Base-by-base conservation (phyloP, 1,284 basidiomycete genomes). In the Cutaneotrichosporon mucoides region DNA sequence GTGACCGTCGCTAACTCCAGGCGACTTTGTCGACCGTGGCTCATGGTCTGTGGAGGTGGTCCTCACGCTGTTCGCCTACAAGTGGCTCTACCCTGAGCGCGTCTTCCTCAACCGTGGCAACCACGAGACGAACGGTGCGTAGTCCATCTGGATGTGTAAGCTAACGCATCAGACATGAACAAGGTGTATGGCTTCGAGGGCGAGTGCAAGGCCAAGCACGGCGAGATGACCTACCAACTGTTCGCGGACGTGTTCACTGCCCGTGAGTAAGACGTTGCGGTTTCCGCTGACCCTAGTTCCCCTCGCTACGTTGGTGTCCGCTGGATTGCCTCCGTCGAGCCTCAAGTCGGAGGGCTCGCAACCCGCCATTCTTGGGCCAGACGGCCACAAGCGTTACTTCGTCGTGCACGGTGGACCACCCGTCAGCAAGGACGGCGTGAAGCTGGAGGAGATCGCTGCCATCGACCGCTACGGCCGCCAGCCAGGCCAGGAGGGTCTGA, bases 31-130 rank as follows among this genome's bases (percentile, higher is more conserved):
- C 44, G 96, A 99, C 77, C 87, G 96, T 62, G 96, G 95, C 12
- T 93, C 90, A 38, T 97, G 94, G 94, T 68, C 90, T 9, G 89
- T 97, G 60, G 96, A 99, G 79, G 94, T 98, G 59, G 93, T 94
- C 56, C 79, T 99, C 62, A 89, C 90, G 8, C 87, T 94, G 2
- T 91, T 99, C 72, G 92, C 94, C 5, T 97, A 90, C 81, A 99
- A 99, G 83, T 99, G 94, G 92, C 80, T 95, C 54, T 92, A 90
- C 78, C 93, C 92, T 2, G 85, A 85, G 61, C 85, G 83, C 60
- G 89, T 94, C 81, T 93, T 84, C 76, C 85, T 96, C 73, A 97
- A 96, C 76, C 85, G 95, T 61, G 96, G 95, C 33, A 99, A 98
- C 79, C 95, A 99, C 75, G 95, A 99, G 80, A 89, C 94, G 54